Percentiles rank a stretch among this genome's conserved stretches.
phyloP scores from a whole-genome alignment of 768 basidiomycete genomes.

The Rhizopogon sp. region DNA sequence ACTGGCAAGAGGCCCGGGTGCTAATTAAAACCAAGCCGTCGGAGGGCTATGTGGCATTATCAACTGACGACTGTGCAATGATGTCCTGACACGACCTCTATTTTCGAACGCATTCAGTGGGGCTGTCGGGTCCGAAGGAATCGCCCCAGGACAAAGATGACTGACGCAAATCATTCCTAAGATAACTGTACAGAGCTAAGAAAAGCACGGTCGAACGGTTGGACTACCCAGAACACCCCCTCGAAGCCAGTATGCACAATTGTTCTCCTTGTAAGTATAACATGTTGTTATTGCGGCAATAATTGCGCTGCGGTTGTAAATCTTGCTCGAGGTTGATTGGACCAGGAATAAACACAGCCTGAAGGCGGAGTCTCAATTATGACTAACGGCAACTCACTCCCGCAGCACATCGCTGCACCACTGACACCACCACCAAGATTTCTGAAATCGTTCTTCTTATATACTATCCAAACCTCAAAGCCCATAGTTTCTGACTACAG shows the following conservation, averaged over 20 bases:
- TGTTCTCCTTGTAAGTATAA: too few species aligned
- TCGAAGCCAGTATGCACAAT: too few species aligned
- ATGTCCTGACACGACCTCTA: too few species aligned
- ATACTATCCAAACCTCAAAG: background rate
- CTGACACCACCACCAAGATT: background rate
- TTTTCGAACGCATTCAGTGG: background rate
- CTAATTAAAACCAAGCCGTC: too few species aligned
- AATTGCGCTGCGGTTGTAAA: too few species aligned
- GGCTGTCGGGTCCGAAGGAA: background rate
- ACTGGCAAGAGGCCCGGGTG: too few species aligned
- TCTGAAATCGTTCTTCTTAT: background rate
- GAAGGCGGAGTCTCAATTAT: background rate
- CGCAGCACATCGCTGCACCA: background rate
- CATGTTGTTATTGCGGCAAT: too few species aligned
- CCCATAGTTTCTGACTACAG: background rate
- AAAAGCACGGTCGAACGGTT: background rate
- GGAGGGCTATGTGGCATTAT: too few species aligned
- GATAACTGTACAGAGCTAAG: background rate
- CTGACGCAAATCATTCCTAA: background rate
- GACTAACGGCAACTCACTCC: background rate
- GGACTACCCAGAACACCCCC: background rate
- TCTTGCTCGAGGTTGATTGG: too few species aligned
- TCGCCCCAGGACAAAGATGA: background rate
- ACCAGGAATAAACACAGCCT: background rate
- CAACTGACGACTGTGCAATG: too few species aligned